Percentiles rank a stretch among this genome's conserved stretches.
These are phyloP conservation scores for Aspergillus versicolor DNA, from an alignment of 2,329 filamentous ascomycete species.

Conservation along the genomic window DNA sequence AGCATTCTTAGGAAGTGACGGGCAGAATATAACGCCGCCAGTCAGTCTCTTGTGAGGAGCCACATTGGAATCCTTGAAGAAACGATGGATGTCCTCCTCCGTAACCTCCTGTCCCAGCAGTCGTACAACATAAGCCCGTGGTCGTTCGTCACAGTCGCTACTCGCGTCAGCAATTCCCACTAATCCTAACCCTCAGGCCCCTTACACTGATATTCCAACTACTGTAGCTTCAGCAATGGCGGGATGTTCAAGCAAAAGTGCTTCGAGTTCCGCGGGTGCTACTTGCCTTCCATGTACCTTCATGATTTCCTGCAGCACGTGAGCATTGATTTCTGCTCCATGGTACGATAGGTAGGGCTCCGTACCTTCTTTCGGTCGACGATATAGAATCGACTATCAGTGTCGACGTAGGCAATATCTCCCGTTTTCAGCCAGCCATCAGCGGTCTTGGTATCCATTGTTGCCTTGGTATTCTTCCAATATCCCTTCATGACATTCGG, in stretches of 20 bases:
- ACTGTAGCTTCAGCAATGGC: slow-evolving; percentile 66
- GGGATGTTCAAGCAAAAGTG: slow-evolving; percentile 55
- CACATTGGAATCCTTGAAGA: slow-evolving; percentile 64
- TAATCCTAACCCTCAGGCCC: neutral
- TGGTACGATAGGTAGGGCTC: neutral
- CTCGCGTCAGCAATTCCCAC: slow-evolving; percentile 12
- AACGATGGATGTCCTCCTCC: slow-evolving; percentile 53
- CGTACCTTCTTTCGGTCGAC: slow-evolving; percentile 71
- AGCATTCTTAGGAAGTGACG: slow-evolving; percentile 66
- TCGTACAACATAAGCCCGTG: slow-evolving; percentile 67
- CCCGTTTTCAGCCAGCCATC: slow-evolving; percentile 73
- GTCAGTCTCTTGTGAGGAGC: slow-evolving; percentile 66
- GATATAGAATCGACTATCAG: slow-evolving; percentile 59
- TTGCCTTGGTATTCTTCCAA: slow-evolving; percentile 70
- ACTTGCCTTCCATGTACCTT: slow-evolving; percentile 64
- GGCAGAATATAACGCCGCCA: slow-evolving; percentile 67
- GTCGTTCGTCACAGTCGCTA: slow-evolving; percentile 60
- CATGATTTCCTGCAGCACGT: slow-evolving; percentile 52
- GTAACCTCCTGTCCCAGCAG: slow-evolving; percentile 49
- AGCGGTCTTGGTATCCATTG: slow-evolving; percentile 58
- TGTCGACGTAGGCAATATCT: slow-evolving; percentile 66
- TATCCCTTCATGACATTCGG: slow-evolving; percentile 76
- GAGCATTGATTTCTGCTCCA: too few relatives aligned
- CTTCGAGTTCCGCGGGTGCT: slow-evolving; percentile 61
- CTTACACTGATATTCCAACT: slow-evolving; percentile 59